phyloP scores from a whole-genome alignment of 371 early-diverging fungal genomes.

The Nematocida sp. region DNA sequence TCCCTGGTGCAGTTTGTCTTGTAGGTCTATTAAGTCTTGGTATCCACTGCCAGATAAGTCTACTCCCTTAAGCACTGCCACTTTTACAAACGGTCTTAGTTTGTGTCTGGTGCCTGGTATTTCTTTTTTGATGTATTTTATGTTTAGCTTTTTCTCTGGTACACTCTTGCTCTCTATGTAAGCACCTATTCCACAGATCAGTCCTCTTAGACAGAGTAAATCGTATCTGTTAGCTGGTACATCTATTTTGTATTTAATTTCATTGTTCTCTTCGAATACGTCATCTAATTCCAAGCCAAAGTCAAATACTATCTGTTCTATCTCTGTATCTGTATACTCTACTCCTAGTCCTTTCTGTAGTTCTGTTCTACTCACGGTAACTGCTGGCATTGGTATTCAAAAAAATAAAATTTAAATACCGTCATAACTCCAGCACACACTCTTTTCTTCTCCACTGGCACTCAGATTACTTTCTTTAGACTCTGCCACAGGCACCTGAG shows the following conservation, averaged over 20 bases:
- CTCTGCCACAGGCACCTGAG: background rate
- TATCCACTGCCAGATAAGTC: conserved; percentile 75
- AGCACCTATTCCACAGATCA: conserved; percentile 43
- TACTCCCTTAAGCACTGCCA: conserved; percentile 82
- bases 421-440: background rate
- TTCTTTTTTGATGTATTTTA: conserved; percentile 13
- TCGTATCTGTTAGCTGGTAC: conserved; percentile 94
- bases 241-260: conserved; percentile 85
- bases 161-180: conserved; percentile 47
- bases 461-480: background rate
- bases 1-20: conserved; percentile 94
- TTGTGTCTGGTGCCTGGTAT: conserved; percentile 7
- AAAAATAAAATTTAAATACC: conserved; percentile 35
- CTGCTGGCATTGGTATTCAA: conserved; percentile 28
- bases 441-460: background rate
- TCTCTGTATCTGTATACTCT: conserved; percentile 67
- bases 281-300: conserved; percentile 99
- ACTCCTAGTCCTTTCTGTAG: conserved; percentile 39
- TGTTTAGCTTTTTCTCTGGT: conserved; percentile 21
- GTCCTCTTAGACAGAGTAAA: conserved; percentile 59
- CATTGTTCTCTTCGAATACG: conserved; percentile 69
- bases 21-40: conserved; percentile 89
- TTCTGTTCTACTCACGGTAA: conserved; percentile 45
- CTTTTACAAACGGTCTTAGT: conserved; percentile 78
- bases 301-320: conserved; percentile 92